Percentiles rank a stretch among this genome's conserved stretches.
These are phyloP conservation scores for Colletotrichum somersetense DNA, from an alignment of 2,329 filamentous ascomycete species.

Conservation along the genomic window DNA sequence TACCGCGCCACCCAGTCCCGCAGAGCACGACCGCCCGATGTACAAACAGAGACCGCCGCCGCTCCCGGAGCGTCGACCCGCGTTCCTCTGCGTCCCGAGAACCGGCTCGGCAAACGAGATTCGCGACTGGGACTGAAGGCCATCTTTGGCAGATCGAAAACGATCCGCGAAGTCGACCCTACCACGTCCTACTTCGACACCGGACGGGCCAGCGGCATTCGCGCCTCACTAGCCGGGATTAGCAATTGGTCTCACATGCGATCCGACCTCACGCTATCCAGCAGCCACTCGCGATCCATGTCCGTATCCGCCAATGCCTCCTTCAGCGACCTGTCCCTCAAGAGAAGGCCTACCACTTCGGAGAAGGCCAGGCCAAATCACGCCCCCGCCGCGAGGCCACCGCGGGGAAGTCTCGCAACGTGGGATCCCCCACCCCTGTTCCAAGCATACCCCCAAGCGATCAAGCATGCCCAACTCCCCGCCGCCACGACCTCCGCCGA, in stretches of 20 bases:
- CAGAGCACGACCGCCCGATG: conserved; percentile 56
- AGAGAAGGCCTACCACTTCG: conserved; percentile 30
- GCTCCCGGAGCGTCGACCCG: conserved; percentile 52
- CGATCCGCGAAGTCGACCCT: conserved; percentile 51
- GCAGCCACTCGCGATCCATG: conserved; percentile 17
- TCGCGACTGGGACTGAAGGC: conserved; percentile 65
- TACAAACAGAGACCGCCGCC: conserved; percentile 43
- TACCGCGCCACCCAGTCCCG: conserved; percentile 51
- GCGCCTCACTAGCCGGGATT: conserved; percentile 61
- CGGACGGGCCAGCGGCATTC: conserved; percentile 55
- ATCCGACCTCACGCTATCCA: conserved; percentile 35
- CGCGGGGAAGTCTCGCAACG: conserved; percentile 53
- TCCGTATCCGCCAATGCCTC: conserved; percentile 30
- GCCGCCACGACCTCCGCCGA: conserved; percentile 78
- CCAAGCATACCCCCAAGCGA: conserved; percentile 86
- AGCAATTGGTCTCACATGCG: conserved; percentile 56
- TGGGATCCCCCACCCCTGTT: conserved; percentile 84
- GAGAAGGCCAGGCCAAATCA: conserved; percentile 29
- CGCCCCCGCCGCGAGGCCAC: conserved; percentile 26
- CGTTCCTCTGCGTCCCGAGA: conserved; percentile 56
- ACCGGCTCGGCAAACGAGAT: conserved; percentile 61
- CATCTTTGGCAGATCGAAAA: conserved; percentile 63
- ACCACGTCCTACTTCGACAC: conserved; percentile 48
- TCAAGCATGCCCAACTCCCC: conserved; percentile 79
- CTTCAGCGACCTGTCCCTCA: conserved; percentile 31